Conservation (phyloP, 2,329 filamentous ascomycete genomes). For the Endoconidiophora laricicola region DNA sequence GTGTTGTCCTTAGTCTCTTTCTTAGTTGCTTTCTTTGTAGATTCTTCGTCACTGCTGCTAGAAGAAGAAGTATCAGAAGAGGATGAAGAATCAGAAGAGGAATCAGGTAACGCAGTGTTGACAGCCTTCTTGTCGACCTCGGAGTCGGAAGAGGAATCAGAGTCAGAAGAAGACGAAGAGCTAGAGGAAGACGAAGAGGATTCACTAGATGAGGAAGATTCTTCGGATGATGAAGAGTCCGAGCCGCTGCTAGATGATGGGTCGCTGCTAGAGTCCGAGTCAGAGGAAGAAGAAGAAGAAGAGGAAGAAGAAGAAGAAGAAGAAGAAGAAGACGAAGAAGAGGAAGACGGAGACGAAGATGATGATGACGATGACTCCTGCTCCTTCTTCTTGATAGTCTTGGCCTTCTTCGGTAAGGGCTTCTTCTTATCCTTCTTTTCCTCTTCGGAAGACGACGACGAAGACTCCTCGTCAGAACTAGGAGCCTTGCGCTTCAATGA, state of each 20-base stretch:
- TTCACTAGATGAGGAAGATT: constrained; percentile 14
- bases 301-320: background rate
- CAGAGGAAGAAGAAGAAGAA: constrained; percentile 14
- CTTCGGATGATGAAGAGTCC: constrained; percentile 14
- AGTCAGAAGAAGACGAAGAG: constrained; percentile 21
- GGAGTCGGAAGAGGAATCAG: constrained; percentile 19
- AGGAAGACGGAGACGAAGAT: constrained; percentile 10
- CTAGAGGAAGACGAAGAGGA: constrained; percentile 25
- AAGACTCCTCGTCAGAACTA: constrained; percentile 16
- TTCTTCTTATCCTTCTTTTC: constrained; percentile 6
- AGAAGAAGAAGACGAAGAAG: background rate
- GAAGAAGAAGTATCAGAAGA: constrained; percentile 19
- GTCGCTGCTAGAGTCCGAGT: constrained; percentile 15
- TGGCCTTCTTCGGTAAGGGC: constrained; percentile 34
- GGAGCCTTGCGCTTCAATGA: constrained; percentile 27
- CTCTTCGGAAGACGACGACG: constrained; percentile 16
- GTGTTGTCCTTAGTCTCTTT: constrained; percentile 17
- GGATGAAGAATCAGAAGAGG: constrained; percentile 21
- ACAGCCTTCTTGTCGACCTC: constrained; percentile 15
- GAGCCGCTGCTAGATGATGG: constrained; percentile 1
- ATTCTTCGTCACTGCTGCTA: constrained; percentile 13
- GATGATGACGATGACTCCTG: constrained; percentile 11
- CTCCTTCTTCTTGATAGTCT: constrained; percentile 33
- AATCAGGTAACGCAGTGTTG: constrained; percentile 24
- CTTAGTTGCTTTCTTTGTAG: constrained; percentile 11